A percentile compares a stretch with the other conserved stretches of the same genome.
Conservation (phyloP, 768 basidiomycete species). For the Pleurotus giganteus region DNA sequence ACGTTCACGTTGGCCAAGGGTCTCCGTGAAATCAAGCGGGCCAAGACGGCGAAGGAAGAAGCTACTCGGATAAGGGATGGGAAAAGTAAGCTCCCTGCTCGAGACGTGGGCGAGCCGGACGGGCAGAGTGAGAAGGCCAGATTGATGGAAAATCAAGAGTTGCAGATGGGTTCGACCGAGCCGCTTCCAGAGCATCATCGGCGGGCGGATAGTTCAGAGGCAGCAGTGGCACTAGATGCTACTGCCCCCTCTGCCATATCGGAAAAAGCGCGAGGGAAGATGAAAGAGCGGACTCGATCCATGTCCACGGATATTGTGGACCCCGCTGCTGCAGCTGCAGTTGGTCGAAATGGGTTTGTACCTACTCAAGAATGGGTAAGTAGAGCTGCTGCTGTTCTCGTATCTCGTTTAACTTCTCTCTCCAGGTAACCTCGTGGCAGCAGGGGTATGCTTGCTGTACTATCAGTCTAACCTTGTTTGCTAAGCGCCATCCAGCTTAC, state of each 20-base stretch:
- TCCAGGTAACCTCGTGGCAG: conserved; percentile 89
- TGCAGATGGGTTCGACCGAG: conserved; percentile 20
- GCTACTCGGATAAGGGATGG: conserved; percentile 40
- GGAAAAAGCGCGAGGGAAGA: conserved; percentile 93
- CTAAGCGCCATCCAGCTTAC: conserved; percentile 51
- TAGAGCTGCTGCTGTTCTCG: conserved; percentile 6
- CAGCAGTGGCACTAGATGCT: conserved; percentile 13
- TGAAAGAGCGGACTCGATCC: conserved; percentile 65
- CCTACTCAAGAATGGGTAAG: conserved; percentile 97
- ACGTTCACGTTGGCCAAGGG: conserved; percentile 89
- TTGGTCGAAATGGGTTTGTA: conserved; percentile 89
- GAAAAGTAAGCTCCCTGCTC: conserved; percentile 35
- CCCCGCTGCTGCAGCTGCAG: conserved; percentile 59
- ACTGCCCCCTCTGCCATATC: conserved; percentile 39
- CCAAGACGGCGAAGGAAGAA: conserved; percentile 72
- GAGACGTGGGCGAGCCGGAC: conserved; percentile 32
- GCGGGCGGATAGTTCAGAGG: conserved; percentile 11
- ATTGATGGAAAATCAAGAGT: conserved; percentile 52
- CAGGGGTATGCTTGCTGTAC: conserved; percentile 63
- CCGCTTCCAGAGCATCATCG: conserved; percentile 16
- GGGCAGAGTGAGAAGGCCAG: conserved; percentile 66
- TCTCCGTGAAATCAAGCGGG: conserved; percentile 78
- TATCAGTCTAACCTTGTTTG: background rate
- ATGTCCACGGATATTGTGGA: conserved; percentile 56
- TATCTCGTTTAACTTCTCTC: conserved; percentile 11